These are phyloP conservation scores for Cubamyces lactineus DNA, from an alignment of 768 basidiomycete species.

Conservation along the genomic window DNA sequence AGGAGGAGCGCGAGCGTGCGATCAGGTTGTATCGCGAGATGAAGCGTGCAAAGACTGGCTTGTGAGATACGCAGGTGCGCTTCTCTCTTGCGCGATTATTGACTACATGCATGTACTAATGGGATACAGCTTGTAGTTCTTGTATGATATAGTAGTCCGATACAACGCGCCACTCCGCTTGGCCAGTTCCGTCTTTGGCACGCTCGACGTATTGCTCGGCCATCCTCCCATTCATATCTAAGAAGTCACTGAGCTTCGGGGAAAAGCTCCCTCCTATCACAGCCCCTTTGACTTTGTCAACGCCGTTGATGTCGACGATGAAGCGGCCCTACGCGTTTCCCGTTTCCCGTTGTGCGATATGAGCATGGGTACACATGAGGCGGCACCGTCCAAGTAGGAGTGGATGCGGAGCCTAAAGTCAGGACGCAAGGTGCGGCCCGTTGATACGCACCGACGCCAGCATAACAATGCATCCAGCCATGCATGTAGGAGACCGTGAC, in stretches of 20 bases:
- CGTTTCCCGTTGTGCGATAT: background rate
- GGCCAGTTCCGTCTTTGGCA: conserved; percentile 2
- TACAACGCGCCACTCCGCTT: background rate
- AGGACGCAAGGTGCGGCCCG: too few relatives aligned
- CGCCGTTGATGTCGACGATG: conserved; percentile 24
- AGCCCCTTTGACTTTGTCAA: conserved; percentile 19
- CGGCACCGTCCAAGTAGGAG: conserved; percentile 3
- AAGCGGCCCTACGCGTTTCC: conserved; percentile 25
- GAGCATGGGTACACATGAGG: background rate
- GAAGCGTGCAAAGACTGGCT: conserved; percentile 49
- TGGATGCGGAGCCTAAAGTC: too few relatives aligned
- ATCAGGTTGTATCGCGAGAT: conserved; percentile 70
- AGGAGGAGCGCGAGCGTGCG: conserved; percentile 69
- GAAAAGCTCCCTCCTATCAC: background rate
- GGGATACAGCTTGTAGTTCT: background rate
- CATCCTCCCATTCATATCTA: conserved; percentile 15
- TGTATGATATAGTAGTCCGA: background rate
- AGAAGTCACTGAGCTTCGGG: conserved; percentile 11
- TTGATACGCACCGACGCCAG: too few relatives aligned
- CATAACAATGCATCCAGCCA: too few relatives aligned
- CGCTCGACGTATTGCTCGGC: conserved; percentile 15
- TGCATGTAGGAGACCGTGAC: too few relatives aligned
- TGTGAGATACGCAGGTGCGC: background rate
- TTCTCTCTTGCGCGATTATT: background rate
- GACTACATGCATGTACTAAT: background rate